Evolutionary conservation across 192 early-diverging fungal species (phyloP).

Genomic region (Chytriomyces sp.): DNA sequence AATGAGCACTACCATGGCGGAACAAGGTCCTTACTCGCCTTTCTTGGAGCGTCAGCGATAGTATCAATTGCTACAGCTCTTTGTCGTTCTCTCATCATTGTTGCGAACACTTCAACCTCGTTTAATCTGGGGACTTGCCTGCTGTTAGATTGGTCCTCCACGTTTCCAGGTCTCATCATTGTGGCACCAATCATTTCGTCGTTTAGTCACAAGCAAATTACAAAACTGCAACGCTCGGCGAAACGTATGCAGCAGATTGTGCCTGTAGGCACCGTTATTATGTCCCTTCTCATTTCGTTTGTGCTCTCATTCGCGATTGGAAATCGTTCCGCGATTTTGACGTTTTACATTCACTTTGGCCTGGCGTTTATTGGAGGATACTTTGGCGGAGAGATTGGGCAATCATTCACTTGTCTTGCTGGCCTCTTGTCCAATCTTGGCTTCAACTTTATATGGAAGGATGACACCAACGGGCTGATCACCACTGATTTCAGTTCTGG

Average conservation of each 20-base stretch:
- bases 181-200: slow-evolving; percentile 1
- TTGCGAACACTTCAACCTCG: neutral
- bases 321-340: neutral
- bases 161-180: slow-evolving; percentile 16
- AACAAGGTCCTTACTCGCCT: neutral
- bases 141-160: slow-evolving; percentile 16
- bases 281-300: neutral
- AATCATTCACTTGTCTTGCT: neutral
- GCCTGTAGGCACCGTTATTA: neutral
- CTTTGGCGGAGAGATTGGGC: slow-evolving; percentile 12
- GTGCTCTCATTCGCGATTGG: neutral
- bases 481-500: neutral
- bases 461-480: neutral
- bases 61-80: neutral
- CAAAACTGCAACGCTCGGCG: too few species aligned
- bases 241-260: neutral
- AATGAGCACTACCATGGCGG: neutral
- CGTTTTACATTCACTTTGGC: neutral
- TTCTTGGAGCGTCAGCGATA: neutral
- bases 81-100: neutral
- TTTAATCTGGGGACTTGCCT: neutral
- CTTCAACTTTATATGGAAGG: slow-evolving; percentile 17
- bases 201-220: neutral
- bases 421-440: slow-evolving; percentile 3
- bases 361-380: slow-evolving; percentile 9